Conservation (phyloP, 352 stramenopile genomes). For the Plasmopara viticola region DNA sequence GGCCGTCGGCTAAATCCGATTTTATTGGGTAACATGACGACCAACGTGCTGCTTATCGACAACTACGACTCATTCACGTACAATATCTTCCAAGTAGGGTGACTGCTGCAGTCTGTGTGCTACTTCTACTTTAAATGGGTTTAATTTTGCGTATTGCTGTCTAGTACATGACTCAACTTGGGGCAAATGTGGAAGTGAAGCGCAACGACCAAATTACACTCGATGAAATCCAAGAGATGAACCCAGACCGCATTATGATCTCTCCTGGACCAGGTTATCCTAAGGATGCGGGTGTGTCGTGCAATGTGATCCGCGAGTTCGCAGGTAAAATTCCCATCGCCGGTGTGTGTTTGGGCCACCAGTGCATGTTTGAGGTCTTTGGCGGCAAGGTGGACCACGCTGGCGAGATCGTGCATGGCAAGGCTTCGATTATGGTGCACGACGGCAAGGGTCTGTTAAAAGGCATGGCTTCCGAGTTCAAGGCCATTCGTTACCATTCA, state of each 20-base stretch:
- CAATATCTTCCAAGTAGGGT: conserved; percentile 79
- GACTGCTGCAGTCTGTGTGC: not conserved
- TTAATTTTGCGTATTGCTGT: not conserved
- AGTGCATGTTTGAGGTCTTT: conserved; percentile 87
- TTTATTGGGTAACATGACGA: conserved; percentile 24
- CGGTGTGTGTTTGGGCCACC: conserved; percentile 76
- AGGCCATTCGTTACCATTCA: conserved; percentile 85
- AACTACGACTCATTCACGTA: conserved; percentile 91
- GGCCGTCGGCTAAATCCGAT: no score
- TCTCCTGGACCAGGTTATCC: conserved; percentile 79
- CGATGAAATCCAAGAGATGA: conserved; percentile 65
- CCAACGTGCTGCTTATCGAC: conserved; percentile 81
- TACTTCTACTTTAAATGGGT: conserved; percentile 4
- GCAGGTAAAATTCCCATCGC: conserved; percentile 77
- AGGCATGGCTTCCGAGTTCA: conserved; percentile 70
- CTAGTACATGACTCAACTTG: conserved; percentile 82
- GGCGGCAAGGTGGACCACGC: conserved; percentile 79
- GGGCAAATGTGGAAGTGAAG: conserved; percentile 68
- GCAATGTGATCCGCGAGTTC: conserved; percentile 79
- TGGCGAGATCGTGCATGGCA: conserved; percentile 85
- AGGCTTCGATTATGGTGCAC: conserved; percentile 77
- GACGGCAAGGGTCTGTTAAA: conserved; percentile 84
- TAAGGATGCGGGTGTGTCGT: conserved; percentile 76
- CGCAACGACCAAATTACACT: conserved; percentile 84
- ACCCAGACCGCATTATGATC: conserved; percentile 84